Conservation (phyloP, 1,284 basidiomycete genomes). For the Pseudozyma sp. region DNA sequence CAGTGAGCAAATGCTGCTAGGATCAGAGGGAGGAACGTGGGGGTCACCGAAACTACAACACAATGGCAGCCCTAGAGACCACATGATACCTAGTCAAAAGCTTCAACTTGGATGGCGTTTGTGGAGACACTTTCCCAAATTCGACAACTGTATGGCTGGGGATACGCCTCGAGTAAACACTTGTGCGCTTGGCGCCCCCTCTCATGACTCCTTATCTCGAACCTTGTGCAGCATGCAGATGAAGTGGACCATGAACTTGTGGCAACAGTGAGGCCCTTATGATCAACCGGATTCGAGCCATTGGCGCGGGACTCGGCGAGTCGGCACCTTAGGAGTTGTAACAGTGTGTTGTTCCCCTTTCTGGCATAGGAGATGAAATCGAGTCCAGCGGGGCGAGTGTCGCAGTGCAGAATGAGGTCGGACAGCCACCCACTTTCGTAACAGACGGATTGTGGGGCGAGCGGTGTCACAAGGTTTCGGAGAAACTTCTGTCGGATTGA, state of each 20-base stretch:
- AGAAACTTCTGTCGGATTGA: constrained; percentile 4
- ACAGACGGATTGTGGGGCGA: background rate
- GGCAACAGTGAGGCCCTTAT: background rate
- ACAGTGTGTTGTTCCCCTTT: too few relatives aligned
- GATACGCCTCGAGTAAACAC: too few relatives aligned
- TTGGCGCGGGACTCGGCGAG: background rate
- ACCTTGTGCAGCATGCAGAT: constrained; percentile 3
- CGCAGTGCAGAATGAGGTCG: background rate
- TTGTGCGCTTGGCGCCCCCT: too few relatives aligned
- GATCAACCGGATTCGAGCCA: background rate
- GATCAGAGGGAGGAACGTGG: constrained; percentile 7
- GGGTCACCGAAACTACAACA: constrained; percentile 4
- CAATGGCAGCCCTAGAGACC: background rate
- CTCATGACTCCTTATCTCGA: background rate
- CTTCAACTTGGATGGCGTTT: too few relatives aligned
- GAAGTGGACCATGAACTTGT: constrained; percentile 1
- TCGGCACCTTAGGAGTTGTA: background rate
- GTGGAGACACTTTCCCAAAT: too few relatives aligned
- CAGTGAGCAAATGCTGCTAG: constrained; percentile 3
- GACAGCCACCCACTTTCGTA: constrained; percentile 4
- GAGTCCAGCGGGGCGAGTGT: background rate
- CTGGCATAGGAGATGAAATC: background rate
- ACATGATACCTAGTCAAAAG: background rate
- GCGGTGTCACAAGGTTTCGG: constrained; percentile 2
- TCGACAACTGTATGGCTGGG: too few relatives aligned